Conservation (phyloP, 2,329 filamentous ascomycete genomes). For the Lasiodiplodia sp. region DNA sequence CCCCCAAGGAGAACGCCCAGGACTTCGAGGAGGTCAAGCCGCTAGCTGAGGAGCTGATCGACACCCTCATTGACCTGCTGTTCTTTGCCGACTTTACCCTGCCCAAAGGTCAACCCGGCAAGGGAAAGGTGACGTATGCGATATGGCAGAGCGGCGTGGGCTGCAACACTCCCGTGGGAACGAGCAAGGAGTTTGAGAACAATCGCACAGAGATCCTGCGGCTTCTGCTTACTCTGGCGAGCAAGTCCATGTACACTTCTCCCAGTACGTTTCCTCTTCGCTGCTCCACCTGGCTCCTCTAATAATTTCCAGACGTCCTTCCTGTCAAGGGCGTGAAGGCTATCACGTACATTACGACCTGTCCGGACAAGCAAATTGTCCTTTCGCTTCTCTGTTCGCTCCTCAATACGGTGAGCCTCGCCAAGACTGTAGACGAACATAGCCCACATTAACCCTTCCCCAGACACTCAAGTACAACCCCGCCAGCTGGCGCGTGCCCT, state of each 20-base stretch:
- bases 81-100: conserved; percentile 93
- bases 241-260: conserved; percentile 93
- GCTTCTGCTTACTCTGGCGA: conserved; percentile 82
- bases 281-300: conserved; percentile 29
- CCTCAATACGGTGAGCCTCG: conserved; percentile 81
- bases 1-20: conserved; percentile 55
- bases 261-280: conserved; percentile 61
- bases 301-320: conserved; percentile 60
- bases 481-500: conserved; percentile 90
- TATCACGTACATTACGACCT: conserved; percentile 88
- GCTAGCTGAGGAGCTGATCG: conserved; percentile 89
- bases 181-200: conserved; percentile 90
- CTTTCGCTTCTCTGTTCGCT: conserved; percentile 90
- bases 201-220: conserved; percentile 91
- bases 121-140: conserved; percentile 84
- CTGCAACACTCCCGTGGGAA: conserved; percentile 86
- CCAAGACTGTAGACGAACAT: not conserved
- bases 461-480: conserved; percentile 96
- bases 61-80: conserved; percentile 85
- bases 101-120: conserved; percentile 72
- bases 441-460: not conserved
- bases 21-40: conserved; percentile 86
- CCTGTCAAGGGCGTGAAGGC: conserved; percentile 83
- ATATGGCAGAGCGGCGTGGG: conserved; percentile 99
- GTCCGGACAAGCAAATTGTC: conserved; percentile 88